phyloP scores from a whole-genome alignment of 2,329 filamentous ascomycete species.

The Cladobotryum protrusum region DNA sequence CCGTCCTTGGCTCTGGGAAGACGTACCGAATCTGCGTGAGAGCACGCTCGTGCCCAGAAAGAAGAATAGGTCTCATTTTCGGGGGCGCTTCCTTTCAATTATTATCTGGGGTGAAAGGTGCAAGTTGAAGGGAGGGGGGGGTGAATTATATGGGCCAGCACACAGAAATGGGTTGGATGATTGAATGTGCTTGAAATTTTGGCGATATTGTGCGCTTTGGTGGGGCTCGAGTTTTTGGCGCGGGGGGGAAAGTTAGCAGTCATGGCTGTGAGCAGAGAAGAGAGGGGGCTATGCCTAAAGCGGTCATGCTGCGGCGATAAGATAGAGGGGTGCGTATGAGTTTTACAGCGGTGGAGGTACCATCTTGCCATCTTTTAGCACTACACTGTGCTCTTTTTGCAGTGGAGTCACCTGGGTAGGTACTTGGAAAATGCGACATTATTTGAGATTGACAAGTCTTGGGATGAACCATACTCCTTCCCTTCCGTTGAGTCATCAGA shows the following conservation, averaged over 20 bases:
- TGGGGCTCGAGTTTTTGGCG: slow-evolving; percentile 27
- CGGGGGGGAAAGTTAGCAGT: slow-evolving; percentile 11
- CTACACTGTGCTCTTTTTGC: no score
- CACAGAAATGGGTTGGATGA: slow-evolving; percentile 22
- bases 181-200: slow-evolving; percentile 35
- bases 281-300: no score
- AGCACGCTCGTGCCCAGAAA: slow-evolving; percentile 94
- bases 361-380: no score
- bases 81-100: slow-evolving; percentile 7
- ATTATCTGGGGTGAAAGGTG: slow-evolving; percentile 17
- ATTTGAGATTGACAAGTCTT: no score
- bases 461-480: no score
- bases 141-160: slow-evolving; percentile 15
- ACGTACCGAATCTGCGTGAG: slow-evolving; percentile 85
- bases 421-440: no score
- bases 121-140: slow-evolving; percentile 17
- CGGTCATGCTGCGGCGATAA: no score
- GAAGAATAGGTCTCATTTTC: slow-evolving; percentile 92
- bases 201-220: slow-evolving; percentile 41
- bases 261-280: no score
- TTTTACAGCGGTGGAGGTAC: no score
- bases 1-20: not conserved
- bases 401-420: no score
- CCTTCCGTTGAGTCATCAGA: no score
- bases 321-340: no score